Conservation (phyloP, 768 basidiomycete genomes). For the Tulasnella sp. region DNA sequence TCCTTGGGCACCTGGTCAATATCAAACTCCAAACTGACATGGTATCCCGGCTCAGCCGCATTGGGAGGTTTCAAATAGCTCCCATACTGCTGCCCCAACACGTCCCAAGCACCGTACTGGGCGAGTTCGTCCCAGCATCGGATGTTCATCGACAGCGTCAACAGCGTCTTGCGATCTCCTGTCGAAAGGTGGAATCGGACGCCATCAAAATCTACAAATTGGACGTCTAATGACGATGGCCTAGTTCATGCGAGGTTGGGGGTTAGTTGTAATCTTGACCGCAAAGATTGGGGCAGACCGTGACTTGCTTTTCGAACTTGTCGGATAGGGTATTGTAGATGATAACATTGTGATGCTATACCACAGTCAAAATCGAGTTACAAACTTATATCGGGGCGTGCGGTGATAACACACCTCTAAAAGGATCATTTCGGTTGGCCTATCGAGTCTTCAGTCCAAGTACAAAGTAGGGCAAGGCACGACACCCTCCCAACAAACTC, state of each 20-base stretch:
- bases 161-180: slow-evolving; percentile 59
- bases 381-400: not conserved
- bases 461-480: not conserved
- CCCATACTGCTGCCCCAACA: slow-evolving; percentile 77
- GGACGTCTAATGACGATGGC: slow-evolving; percentile 81
- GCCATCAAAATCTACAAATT: slow-evolving; percentile 96
- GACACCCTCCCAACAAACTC: not conserved
- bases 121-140: slow-evolving; percentile 94
- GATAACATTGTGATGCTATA: slow-evolving; percentile 76
- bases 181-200: slow-evolving; percentile 91
- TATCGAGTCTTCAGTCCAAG: not conserved
- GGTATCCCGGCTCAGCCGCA: slow-evolving; percentile 75
- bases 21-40: slow-evolving; percentile 78
- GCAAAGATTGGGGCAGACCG: not conserved
- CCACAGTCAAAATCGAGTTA: no score
- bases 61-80: slow-evolving; percentile 38
- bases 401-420: not conserved
- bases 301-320: slow-evolving; percentile 66
- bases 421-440: not conserved
- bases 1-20: slow-evolving; percentile 73
- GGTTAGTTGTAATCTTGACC: slow-evolving; percentile 5
- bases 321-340: slow-evolving; percentile 82
- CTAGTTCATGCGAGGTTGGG: slow-evolving; percentile 33
- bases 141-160: slow-evolving; percentile 91
- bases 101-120: slow-evolving; percentile 67